Percentiles rank a stretch among this genome's conserved stretches.
These are phyloP conservation scores for Fusarium nisikadoi DNA, from an alignment of 2,329 filamentous ascomycete genomes.

Conservation along the genomic window DNA sequence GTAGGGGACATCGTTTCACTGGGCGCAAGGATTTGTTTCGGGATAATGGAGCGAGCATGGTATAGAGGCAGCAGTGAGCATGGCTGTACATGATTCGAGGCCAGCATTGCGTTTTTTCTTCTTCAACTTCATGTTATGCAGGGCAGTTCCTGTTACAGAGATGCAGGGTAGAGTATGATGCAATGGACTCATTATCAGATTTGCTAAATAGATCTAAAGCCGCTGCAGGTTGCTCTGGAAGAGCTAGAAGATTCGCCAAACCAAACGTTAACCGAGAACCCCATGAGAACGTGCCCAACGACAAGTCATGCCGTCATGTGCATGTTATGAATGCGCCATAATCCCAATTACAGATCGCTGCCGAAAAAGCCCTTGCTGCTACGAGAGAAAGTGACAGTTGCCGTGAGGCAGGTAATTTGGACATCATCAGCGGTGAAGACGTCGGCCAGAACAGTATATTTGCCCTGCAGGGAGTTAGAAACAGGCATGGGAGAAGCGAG, in stretches of 20 bases:
- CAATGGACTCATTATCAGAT: conserved; percentile 26
- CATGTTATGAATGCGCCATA: conserved; percentile 18
- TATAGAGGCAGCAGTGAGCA: neutral
- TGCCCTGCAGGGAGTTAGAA: conserved; percentile 69
- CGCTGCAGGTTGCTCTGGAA: conserved; percentile 37
- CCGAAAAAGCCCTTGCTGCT: conserved; percentile 52
- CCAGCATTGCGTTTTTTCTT: conserved; percentile 11
- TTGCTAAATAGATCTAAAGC: conserved; percentile 39
- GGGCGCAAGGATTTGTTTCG: conserved; percentile 14
- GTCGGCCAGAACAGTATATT: conserved; percentile 88
- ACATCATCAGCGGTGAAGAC: conserved; percentile 78
- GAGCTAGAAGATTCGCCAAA: conserved; percentile 39
- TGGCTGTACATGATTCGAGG: conserved; percentile 1
- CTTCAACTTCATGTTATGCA: neutral
- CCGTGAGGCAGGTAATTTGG: conserved; percentile 88
- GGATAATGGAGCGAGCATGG: conserved; percentile 1
- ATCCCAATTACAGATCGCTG: conserved; percentile 53
- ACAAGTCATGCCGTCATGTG: conserved; percentile 22
- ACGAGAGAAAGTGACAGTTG: conserved; percentile 70
- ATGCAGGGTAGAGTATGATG: conserved; percentile 13
- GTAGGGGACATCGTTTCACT: conserved; percentile 53
- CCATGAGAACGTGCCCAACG: conserved; percentile 33
- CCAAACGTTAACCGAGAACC: conserved; percentile 22
- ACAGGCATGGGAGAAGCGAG: conserved; percentile 29
- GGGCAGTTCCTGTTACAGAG: conserved; percentile 6